phyloP scores from a whole-genome alignment of 2,329 filamentous ascomycete genomes.

The Sarocladium oryzae region DNA sequence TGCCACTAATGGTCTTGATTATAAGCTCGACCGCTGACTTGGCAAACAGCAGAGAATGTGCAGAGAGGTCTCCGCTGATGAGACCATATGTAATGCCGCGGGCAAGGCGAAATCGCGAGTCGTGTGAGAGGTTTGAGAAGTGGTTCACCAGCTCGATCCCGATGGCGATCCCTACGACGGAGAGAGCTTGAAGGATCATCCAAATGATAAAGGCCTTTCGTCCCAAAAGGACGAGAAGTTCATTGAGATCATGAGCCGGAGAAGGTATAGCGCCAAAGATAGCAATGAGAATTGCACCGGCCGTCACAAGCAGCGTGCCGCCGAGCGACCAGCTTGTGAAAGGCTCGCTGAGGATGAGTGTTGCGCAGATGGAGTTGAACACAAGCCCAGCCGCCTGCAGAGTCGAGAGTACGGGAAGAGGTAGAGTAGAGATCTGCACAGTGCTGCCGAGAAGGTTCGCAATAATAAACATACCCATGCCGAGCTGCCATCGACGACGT shows the following conservation, averaged over 20 bases:
- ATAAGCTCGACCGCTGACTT: conserved; percentile 95
- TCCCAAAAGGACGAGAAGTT: conserved; percentile 70
- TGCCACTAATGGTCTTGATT: conserved; percentile 74
- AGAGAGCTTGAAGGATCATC: conserved; percentile 73
- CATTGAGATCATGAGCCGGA: conserved; percentile 78
- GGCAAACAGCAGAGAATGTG: conserved; percentile 85
- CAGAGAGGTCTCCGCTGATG: conserved; percentile 87
- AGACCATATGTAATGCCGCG: conserved; percentile 83
- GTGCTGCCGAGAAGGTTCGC: conserved; percentile 92
- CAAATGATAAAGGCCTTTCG: conserved; percentile 75
- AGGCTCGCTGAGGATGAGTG: conserved; percentile 82
- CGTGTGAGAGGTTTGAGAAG: conserved; percentile 48
- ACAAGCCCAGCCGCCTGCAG: conserved; percentile 93
- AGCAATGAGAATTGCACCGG: conserved; percentile 84
- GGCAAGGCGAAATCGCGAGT: conserved; percentile 63
- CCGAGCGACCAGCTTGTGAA: conserved; percentile 92
- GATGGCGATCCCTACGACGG: conserved; percentile 64
- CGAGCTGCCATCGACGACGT: conserved; percentile 88
- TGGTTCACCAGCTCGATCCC: conserved; percentile 50
- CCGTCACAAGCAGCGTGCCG: conserved; percentile 81
- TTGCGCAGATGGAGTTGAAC: conserved; percentile 98
- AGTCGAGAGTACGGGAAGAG: conserved; percentile 88
- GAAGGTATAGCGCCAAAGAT: conserved; percentile 91
- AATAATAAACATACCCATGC: conserved; percentile 95
- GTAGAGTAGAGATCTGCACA: conserved; percentile 94